Percentiles rank a stretch among this genome's conserved stretches.
phyloP scores from a whole-genome alignment of 116 monocot genomes.

The Iris pallida region DNA sequence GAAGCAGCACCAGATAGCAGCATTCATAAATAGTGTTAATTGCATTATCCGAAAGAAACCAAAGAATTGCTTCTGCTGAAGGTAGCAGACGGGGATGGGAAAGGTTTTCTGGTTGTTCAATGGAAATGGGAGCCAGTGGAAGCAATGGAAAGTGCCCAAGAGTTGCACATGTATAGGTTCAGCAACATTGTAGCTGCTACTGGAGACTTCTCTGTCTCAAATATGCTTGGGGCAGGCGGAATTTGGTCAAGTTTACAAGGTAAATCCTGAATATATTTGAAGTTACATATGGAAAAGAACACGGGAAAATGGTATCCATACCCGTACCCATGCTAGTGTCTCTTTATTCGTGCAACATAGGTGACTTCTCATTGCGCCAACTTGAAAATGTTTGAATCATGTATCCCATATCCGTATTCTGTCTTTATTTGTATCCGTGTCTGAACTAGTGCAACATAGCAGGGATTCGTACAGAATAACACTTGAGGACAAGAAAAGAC shows the following conservation, averaged over 20 bases:
- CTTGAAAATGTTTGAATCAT: no score
- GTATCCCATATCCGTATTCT: no score
- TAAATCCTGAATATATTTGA: not conserved
- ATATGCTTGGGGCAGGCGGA: conserved; percentile 43
- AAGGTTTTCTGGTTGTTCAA: not conserved
- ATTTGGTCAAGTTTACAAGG: conserved; percentile 47
- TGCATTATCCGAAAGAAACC: conserved; percentile 2
- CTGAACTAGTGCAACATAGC: no score
- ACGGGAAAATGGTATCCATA: no score
- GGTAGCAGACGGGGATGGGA: not conserved
- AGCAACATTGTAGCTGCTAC: conserved; percentile 23
- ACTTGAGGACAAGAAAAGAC: conserved; percentile 26
- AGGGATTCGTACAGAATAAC: no score
- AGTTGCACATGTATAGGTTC: conserved; percentile 22
- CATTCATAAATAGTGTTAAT: conserved; percentile 6
- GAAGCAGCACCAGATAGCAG: conserved; percentile 6
- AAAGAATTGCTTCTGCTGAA: not conserved
- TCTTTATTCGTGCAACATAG: no score
- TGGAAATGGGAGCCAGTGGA: not conserved
- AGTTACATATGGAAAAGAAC: no score
- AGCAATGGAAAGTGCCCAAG: conserved; percentile 7
- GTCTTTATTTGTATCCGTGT: no score
- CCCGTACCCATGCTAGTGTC: no score
- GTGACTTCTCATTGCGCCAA: no score
- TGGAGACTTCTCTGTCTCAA: conserved; percentile 11